Base-by-base conservation (phyloP, 768 basidiomycete species). In the Amanita rimosa region DNA sequence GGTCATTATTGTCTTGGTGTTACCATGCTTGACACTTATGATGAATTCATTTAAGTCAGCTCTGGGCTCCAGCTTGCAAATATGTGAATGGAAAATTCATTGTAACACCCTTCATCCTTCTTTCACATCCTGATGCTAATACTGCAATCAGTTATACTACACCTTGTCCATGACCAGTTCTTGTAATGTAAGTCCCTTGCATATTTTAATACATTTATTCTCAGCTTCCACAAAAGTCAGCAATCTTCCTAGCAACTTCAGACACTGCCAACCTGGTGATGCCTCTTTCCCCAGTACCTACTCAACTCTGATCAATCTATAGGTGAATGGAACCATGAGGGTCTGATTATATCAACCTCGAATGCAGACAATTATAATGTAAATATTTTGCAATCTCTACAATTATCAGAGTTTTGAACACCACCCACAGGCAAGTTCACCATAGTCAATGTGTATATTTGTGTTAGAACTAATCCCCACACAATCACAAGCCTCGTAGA, bases 291-390 rank as follows among this genome's bases (percentile, higher is more conserved):
- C 16, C 4, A 13, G 4, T 2, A n/a, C 46, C 21, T 34, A 35
- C 29, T 11, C 37, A 5, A 9, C 29, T 6, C 19, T 22, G 26
- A 13, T 46, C 11, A 14, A 22, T 44, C 68, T 67, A 69, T 3
- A 69, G 64, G 50, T 78, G 13, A 31, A 31, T 31, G 67, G 61
- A 64, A 64, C 2, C 63, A 78, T 54, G 55, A 69, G 44, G 77
- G 75, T 10, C 60, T 76, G 29, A 73, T 78, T 7, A 72, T 70
- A 0, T 69, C 70, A 0, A 72, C 71, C 0, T 60, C 66, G 2
- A 53, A 53, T 13, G 56, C 62, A 13, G 14, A 65, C 16, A 7
- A 16, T 27, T 29, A 67, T 44, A 58, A 69, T 51, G 72, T 70
- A 54, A 74, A 74, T 52, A 71, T 71, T 50, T 13, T 31, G 11